A percentile compares a stretch with the other conserved stretches of the same genome.
Evolutionary conservation across 352 stramenopile species (phyloP).

Genomic region (Phytophthora pistaciae): DNA sequence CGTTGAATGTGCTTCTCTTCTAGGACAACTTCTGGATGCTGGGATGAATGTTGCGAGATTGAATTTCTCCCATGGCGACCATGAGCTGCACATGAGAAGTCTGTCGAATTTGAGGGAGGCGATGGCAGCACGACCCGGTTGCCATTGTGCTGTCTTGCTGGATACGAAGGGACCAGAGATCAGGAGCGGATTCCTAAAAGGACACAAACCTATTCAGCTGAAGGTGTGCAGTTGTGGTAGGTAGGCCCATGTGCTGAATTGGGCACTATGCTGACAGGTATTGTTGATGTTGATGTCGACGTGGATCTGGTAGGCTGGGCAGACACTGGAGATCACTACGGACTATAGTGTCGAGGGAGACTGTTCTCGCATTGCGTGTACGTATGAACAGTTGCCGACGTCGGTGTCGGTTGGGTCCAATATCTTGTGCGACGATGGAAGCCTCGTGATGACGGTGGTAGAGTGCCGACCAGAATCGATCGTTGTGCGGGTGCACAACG

Average conservation of each 20-base stretch:
- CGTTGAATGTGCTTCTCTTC: not conserved
- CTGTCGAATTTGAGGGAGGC: conserved; percentile 91
- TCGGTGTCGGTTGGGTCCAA: conserved; percentile 93
- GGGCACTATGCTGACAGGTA: conserved; percentile 12
- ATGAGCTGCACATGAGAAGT: conserved; percentile 92
- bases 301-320: conserved; percentile 49
- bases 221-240: conserved; percentile 40
- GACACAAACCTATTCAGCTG: conserved; percentile 74
- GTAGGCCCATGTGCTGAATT: conserved; percentile 9
- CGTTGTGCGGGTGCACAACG: conserved; percentile 85
- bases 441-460: conserved; percentile 93
- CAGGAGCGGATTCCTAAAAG: conserved; percentile 88
- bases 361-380: conserved; percentile 90
- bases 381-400: conserved; percentile 93
- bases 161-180: conserved; percentile 99
- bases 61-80: conserved; percentile 99
- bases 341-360: conserved; percentile 89
- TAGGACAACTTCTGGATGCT: conserved; percentile 78
- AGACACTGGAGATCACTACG: conserved; percentile 91
- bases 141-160: conserved; percentile 94
- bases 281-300: not conserved
- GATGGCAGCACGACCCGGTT: conserved; percentile 71
- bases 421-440: conserved; percentile 98
- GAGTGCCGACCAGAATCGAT: conserved; percentile 81
- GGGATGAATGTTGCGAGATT: conserved; percentile 99